Conservation (phyloP, 2,329 filamentous ascomycete genomes). For the Exophiala lecanii-corni region DNA sequence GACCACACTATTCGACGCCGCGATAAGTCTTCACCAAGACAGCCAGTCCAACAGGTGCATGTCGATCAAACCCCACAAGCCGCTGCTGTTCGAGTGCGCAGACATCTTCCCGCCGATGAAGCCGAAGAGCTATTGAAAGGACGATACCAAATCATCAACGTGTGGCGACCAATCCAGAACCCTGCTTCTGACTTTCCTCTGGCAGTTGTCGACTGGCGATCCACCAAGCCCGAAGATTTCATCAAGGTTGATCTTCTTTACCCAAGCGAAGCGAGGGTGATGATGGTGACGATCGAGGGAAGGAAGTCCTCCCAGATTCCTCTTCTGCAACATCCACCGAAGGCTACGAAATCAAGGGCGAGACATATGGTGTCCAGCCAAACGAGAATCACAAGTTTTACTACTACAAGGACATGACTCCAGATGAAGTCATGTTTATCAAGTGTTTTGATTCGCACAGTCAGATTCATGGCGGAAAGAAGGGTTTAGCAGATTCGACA, state of each 20-base stretch:
- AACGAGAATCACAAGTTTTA: constrained; percentile 58
- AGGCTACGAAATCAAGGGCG: constrained; percentile 59
- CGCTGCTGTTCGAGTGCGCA: constrained; percentile 56
- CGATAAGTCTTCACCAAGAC: constrained; percentile 51
- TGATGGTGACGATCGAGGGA: constrained; percentile 51
- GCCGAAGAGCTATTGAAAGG: constrained; percentile 53
- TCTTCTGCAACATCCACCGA: constrained; percentile 45
- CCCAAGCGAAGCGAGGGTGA: constrained; percentile 51
- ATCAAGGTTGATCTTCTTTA: constrained; percentile 60
- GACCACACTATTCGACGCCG: constrained; percentile 65
- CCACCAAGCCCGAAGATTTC: constrained; percentile 54
- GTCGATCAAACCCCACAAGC: constrained; percentile 66
- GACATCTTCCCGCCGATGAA: constrained; percentile 54
- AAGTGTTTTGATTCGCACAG: constrained; percentile 54
- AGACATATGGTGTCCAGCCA: constrained; percentile 57
- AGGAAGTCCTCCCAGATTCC: constrained; percentile 53
- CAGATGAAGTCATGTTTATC: constrained; percentile 50
- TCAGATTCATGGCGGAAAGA: constrained; percentile 32
- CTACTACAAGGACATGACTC: constrained; percentile 64
- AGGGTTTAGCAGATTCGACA: constrained; percentile 45
- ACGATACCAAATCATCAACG: constrained; percentile 65
- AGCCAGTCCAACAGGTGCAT: constrained; percentile 66
- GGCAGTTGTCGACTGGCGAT: constrained; percentile 62
- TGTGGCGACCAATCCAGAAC: constrained; percentile 63
- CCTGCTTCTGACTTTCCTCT: constrained; percentile 65